Base-by-base conservation (phyloP, 257 asterid genomes). In the Fraxinus excelsior region DNA sequence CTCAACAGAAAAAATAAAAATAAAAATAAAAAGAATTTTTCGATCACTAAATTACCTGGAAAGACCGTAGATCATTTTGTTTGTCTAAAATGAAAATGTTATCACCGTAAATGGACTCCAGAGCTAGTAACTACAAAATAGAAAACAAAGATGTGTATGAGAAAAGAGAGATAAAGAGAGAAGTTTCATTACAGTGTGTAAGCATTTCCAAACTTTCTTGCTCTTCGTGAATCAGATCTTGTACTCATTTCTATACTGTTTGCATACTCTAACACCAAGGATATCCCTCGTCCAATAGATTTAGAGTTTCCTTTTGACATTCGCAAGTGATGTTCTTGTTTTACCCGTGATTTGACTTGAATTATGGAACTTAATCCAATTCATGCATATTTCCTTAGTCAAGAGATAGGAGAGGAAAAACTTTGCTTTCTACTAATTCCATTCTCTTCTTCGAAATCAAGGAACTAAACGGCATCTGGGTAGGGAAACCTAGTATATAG, bases 101-200 rank as follows among this genome's bases (percentile, higher is more conserved):
- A 29, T 93, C 93, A 32, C 97, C 96, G 81, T 89, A 93, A 74
- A 93, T 95, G 73, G 97, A 88, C 81, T 90, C 97, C 93, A 95
- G 69, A 4, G 83, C 99, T 71, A 93, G 88, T 70, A 95, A 80
- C 99, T 95, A 96, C 81, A 79, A 82, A 82, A 72, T 34, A 64
- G 79, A 64, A 65, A 78, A 46, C 9, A 56, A 5, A 65, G 49
- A 62, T 0, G 23, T 67, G 51, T 34, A 35, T 71, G 74, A 66
- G 78, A 65, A 65, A 29, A 19, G 65, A 44, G 72, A 31, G 80
- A 71, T 42, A 64, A 37, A 66, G 16, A 73, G 12, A 32, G 37
- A n/a, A 31, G 7, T 25, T 56, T 34, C n/a, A 16, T 40, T 23
- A 58, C 51, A 31, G 21, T 14, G 6, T 23, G 10, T 42, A 72